phyloP scores from a whole-genome alignment of 2,329 filamentous ascomycete species.

The Claviceps citrina region DNA sequence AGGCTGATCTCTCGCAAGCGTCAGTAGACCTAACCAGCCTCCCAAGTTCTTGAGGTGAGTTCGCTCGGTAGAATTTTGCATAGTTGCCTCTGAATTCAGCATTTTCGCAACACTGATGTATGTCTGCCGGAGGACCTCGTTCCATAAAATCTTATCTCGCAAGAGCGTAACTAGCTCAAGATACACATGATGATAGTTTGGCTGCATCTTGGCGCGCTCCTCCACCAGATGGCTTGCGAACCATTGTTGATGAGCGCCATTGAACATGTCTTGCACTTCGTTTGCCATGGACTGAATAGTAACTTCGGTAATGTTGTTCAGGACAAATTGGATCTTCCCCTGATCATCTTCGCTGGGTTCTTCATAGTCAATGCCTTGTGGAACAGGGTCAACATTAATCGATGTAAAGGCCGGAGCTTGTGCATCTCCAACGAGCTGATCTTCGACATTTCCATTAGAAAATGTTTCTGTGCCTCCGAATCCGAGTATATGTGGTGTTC shows the following conservation, averaged over 20 bases:
- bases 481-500: slow-evolving; percentile 20
- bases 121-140: slow-evolving; percentile 83
- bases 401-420: slow-evolving; percentile 59
- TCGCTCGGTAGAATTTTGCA: slow-evolving; percentile 72
- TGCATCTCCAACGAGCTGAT: slow-evolving; percentile 41
- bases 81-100: slow-evolving; percentile 76
- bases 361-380: slow-evolving; percentile 50
- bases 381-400: slow-evolving; percentile 58
- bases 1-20: slow-evolving; percentile 82
- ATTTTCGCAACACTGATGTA: slow-evolving; percentile 74
- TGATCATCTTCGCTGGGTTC: slow-evolving; percentile 75
- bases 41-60: slow-evolving; percentile 86
- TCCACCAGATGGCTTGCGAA: slow-evolving; percentile 92
- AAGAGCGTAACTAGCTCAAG: slow-evolving; percentile 77
- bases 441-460: slow-evolving; percentile 57
- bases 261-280: slow-evolving; percentile 65
- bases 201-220: slow-evolving; percentile 90
- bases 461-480: slow-evolving; percentile 32
- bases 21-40: slow-evolving; percentile 83
- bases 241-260: slow-evolving; percentile 80
- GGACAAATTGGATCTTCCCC: slow-evolving; percentile 84
- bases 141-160: slow-evolving; percentile 63
- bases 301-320: slow-evolving; percentile 89
- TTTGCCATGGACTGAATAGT: slow-evolving; percentile 74
- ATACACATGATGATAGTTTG: slow-evolving; percentile 90